Evolutionary conservation across 1,284 basidiomycete genomes (phyloP), one percentile per base, ranked within the genome.

Genomic region (Microbotryomycetes sp.): DNA sequence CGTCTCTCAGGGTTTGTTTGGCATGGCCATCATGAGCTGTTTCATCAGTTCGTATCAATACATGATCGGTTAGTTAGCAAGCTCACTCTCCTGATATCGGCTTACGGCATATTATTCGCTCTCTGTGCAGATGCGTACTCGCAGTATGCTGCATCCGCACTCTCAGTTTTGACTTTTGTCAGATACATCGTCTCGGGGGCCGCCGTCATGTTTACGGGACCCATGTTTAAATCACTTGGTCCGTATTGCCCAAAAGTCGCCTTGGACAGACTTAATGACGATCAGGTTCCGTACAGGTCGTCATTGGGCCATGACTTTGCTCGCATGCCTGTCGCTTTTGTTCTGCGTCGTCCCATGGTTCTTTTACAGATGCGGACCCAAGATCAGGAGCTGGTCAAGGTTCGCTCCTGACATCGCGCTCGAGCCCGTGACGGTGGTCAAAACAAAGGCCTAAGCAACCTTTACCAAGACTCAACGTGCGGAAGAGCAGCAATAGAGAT

Each of bases 31-130:
- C 15, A 23, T 58, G 7, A 41, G 24, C 16, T 31, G 53, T 56
- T 64, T 64, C 50, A 58, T 61, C 24, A 35, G 48, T 13, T 7
- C 35, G 9, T 61, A 61, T 30, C 59, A 55, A 9, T 64, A 58
- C 53, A 46, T 56, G 2, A 64, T 64, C 16, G 62, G 57, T 55
- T 29, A 53, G 55, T 15, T 4, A n/a, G n/a, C n/a, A n/a, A n/a
- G n/a, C n/a, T n/a, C n/a, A n/a, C n/a, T n/a, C n/a, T n/a, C n/a
- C n/a, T n/a, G n/a, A n/a, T n/a, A 2, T 0, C 6, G 45, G 24
- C 49, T 51, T 31, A 62, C 26, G 1, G 1, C 24, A 13, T 27
- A 4, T 21, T 23, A 13, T 9, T 28, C 35, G 35, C 35, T 41
- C 18, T 9, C 35, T 41, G 3, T 23, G 16, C 54, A 52, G 58